Evolutionary conservation across 202 grass and related monocot species (phyloP).

Genomic region (Elaeis oleifera): DNA sequence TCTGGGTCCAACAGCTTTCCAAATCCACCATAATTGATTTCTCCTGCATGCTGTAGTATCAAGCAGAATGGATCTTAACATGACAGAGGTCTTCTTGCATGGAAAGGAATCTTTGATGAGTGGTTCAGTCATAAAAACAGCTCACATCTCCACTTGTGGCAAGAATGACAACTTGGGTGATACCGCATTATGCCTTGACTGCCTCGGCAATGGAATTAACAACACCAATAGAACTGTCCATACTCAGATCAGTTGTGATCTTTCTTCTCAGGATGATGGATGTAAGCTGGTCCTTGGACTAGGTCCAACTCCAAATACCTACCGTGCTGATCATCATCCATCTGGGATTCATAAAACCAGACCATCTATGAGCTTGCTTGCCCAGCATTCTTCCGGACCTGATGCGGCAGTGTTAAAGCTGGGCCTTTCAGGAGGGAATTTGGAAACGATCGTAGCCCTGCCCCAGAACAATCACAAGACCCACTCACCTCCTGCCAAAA

Average conservation of each 20-base stretch:
- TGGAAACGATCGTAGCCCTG: conserved; percentile 27
- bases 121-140: conserved; percentile 32
- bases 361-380: conserved; percentile 35
- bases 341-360: conserved; percentile 23
- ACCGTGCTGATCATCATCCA: conserved; percentile 40
- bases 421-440: conserved; percentile 39
- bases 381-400: conserved; percentile 36
- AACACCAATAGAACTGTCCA: conserved; percentile 27
- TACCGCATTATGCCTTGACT: conserved; percentile 25
- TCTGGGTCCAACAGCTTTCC: conserved; percentile 15
- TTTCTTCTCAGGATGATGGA: conserved; percentile 50
- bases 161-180: conserved; percentile 35
- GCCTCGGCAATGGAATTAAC: conserved; percentile 22
- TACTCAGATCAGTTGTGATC: conserved; percentile 26
- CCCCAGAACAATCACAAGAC: conserved; percentile 8
- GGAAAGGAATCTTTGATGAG: conserved; percentile 27
- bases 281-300: conserved; percentile 81
- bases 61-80: conserved; percentile 62
- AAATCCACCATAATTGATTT: conserved; percentile 21
- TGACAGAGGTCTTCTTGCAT: conserved; percentile 45
- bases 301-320: conserved; percentile 62
- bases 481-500: conserved; percentile 29
- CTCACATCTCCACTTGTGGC: conserved; percentile 26
- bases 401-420: conserved; percentile 45
- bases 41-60: conserved; percentile 16